These are phyloP conservation scores for Heliamphora pulchella DNA, from an alignment of 179 eudicot species.

Conservation along the genomic window DNA sequence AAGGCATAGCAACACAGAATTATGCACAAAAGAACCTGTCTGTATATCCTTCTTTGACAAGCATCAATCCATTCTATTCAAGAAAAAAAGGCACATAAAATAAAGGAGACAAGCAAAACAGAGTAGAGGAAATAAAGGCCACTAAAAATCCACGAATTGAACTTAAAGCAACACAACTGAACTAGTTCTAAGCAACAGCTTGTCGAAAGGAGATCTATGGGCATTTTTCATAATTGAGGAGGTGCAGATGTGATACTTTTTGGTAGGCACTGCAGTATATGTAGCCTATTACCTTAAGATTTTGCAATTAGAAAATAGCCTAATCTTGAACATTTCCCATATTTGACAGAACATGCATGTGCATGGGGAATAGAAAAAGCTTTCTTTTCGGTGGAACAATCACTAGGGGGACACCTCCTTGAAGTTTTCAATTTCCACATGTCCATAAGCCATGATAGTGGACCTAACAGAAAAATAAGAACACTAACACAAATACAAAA, in stretches of 20 bases:
- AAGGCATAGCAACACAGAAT: background rate
- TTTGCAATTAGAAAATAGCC: background rate
- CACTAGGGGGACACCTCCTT: background rate
- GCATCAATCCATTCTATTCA: too few species aligned
- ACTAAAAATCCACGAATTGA: too few species aligned
- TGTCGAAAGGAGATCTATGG: too few species aligned
- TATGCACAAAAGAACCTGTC: background rate
- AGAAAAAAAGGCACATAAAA: too few species aligned
- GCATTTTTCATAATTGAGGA: too few species aligned
- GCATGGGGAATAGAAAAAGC: background rate
- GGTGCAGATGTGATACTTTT: too few species aligned
- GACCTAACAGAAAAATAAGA: background rate
- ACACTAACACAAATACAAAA: background rate
- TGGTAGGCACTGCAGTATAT: too few species aligned
- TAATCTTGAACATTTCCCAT: too few species aligned
- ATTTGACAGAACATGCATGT: background rate
- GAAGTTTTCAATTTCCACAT: background rate
- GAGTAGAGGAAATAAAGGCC: too few species aligned
- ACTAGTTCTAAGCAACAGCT: too few species aligned
- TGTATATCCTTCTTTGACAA: background rate
- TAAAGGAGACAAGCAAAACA: too few species aligned
- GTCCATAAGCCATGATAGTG: background rate
- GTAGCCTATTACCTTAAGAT: background rate
- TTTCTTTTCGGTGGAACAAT: background rate
- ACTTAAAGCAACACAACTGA: too few species aligned